Base-by-base conservation (phyloP, 2,329 filamentous ascomycete species). In the Fusarium sp. region DNA sequence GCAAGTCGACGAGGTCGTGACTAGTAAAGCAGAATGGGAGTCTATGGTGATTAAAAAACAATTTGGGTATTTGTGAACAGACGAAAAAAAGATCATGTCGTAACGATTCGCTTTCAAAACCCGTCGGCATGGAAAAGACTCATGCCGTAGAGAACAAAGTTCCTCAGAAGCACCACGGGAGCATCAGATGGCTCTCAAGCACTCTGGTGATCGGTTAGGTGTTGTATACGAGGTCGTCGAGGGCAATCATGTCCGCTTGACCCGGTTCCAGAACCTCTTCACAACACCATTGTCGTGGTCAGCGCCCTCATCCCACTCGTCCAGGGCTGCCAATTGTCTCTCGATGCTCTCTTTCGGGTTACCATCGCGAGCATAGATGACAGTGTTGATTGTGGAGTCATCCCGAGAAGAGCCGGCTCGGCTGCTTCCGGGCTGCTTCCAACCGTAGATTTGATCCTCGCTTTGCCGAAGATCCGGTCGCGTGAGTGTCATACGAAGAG, bases 401-500 rank as follows among this genome's bases (percentile, higher is more conserved):
- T 81, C 78, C 33, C 77, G 77, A 2, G 73, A 67, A 33, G 72
- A 72, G 2, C 87, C 85, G 65, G 69, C 88, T 83, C 69, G 84
- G 79, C 69, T 81, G 65, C 54, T 71, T 38, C 70, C 62, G 42
- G 64, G 71, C 64, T 78, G 74, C 74, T 90, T 87, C 88, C 89
- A 92, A 42, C 89, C 89, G 73, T 93, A 92, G 14, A 92, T 84
- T 65, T 90, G 85, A 10, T 90, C 88, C 67, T 95, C 91, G 67
- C 90, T 85, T 4, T 90, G 90, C 42, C 93, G 89, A 51, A 98
- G 85, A 77, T 98, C 95, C 0, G 93, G 92, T 50, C 94, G 86
- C 4, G 96, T 98, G 59, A 98, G 85, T 0, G 95, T 98, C 93
- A 98, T 97, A 53, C 94, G 92, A 53, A 98, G 81, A 3, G 96